phyloP scores from a whole-genome alignment of 768 basidiomycete genomes.

The Tricholoma sp. region DNA sequence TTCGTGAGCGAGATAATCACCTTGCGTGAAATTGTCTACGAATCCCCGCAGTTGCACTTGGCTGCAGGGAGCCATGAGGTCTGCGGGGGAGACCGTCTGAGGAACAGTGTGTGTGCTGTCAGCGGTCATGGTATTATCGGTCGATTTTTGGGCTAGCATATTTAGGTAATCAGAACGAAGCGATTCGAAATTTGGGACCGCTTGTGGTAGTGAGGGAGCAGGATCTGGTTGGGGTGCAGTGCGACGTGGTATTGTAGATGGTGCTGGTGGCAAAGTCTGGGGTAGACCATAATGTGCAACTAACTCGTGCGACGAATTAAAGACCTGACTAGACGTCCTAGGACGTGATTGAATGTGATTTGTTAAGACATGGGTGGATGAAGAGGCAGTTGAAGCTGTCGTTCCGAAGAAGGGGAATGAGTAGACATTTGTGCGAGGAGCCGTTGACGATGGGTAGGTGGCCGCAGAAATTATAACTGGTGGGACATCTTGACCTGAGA shows the following conservation, averaged over 20 bases:
- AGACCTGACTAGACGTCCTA: conserved; percentile 63
- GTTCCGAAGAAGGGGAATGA: conserved; percentile 42
- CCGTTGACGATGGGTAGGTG: conserved; percentile 34
- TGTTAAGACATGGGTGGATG: conserved; percentile 57
- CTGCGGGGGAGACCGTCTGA: conserved; percentile 20
- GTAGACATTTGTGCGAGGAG: conserved; percentile 35
- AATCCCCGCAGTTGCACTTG: conserved; percentile 18
- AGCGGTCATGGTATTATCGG: conserved; percentile 29
- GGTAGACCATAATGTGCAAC: conserved; percentile 80
- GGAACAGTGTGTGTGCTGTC: conserved; percentile 24
- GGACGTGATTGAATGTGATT: conserved; percentile 44
- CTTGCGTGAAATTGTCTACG: conserved; percentile 12
- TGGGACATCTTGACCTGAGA: conserved; percentile 43
- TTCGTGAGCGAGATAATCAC: conserved; percentile 16
- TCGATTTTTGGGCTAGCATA: conserved; percentile 56
- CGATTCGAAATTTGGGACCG: conserved; percentile 40
- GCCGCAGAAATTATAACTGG: conserved; percentile 44
- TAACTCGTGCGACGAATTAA: conserved; percentile 59
- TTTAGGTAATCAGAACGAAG: conserved; percentile 61
- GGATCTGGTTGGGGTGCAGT: conserved; percentile 35
- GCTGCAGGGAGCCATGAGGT: conserved; percentile 18
- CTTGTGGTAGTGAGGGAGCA: conserved; percentile 18
- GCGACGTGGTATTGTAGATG: conserved; percentile 51
- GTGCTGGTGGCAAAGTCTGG: conserved; percentile 61
- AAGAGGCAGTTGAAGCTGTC: conserved; percentile 45